Conservation (phyloP, 2,329 filamentous ascomycete genomes). For the Dothideomycetes sp. region DNA sequence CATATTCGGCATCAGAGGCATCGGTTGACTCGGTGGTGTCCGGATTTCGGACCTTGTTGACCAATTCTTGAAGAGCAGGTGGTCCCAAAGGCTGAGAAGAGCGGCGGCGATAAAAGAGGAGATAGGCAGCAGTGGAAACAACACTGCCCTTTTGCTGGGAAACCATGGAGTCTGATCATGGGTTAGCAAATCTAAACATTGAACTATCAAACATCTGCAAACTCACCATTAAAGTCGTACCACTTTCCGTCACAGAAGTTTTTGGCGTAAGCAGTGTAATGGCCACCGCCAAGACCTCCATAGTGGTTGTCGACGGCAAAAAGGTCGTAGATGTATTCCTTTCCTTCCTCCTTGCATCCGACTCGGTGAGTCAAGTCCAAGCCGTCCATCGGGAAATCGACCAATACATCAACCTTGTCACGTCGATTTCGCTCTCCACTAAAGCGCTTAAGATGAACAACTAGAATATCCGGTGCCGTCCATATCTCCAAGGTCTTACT, state of each 20-base stretch:
- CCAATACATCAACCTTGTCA: conserved; percentile 82
- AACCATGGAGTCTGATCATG: conserved; percentile 54
- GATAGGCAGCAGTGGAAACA: conserved; percentile 70
- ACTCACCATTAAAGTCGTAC: conserved; percentile 93
- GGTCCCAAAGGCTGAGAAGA: conserved; percentile 70
- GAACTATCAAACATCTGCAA: neutral
- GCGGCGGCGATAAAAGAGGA: conserved; percentile 89
- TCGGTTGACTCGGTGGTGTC: conserved; percentile 26
- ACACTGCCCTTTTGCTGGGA: conserved; percentile 51
- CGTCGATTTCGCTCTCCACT: conserved; percentile 71
- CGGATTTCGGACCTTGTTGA: conserved; percentile 50
- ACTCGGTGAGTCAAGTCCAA: conserved; percentile 74
- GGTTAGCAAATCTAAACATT: neutral
- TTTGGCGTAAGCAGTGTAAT: conserved; percentile 90
- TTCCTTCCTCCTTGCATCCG: conserved; percentile 67
- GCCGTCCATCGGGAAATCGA: conserved; percentile 84
- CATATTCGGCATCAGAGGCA: conserved; percentile 29
- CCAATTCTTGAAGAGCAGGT: conserved; percentile 58
- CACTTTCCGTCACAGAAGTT: conserved; percentile 83
- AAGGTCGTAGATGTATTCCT: conserved; percentile 78
- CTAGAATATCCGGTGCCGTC: conserved; percentile 90
- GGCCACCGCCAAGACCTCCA: conserved; percentile 83
- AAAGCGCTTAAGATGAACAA: conserved; percentile 93
- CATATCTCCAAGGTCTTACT: conserved; percentile 96
- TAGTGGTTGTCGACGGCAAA: conserved; percentile 96